phyloP scores from a whole-genome alignment of 768 basidiomycete genomes.

The Mrakia frigida region DNA sequence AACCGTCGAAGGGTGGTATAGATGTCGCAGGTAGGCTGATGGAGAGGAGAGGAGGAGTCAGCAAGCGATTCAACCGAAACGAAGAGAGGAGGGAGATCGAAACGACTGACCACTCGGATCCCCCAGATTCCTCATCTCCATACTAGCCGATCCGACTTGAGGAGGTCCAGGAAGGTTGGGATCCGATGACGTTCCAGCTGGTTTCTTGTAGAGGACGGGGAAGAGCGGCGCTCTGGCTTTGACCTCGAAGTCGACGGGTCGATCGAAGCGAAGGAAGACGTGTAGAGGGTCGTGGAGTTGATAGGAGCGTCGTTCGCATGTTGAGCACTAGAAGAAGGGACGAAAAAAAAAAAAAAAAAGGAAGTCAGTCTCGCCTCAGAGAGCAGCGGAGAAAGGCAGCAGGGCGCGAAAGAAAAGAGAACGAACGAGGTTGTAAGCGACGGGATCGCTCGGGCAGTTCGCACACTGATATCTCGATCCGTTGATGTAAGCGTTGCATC shows the following conservation, averaged over 20 bases:
- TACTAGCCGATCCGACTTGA: constrained; percentile 14
- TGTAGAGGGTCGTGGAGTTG: constrained; percentile 75
- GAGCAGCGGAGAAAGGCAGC: neutral
- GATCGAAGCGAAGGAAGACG: constrained; percentile 78
- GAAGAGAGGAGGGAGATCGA: constrained; percentile 11
- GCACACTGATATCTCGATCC: constrained; percentile 86
- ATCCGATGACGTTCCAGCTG: constrained; percentile 31
- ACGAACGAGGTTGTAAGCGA: constrained; percentile 67
- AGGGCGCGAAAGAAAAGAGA: neutral
- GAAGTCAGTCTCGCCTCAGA: constrained; percentile 13
- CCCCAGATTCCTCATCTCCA: constrained; percentile 14
- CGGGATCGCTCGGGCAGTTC: constrained; percentile 71
- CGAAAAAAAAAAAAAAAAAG: neutral
- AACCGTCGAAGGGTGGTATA: constrained; percentile 62
- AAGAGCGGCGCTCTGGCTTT: constrained; percentile 58
- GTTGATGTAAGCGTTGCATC: constrained; percentile 13
- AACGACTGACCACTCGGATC: constrained; percentile 29
- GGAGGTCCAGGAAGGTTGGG: constrained; percentile 35
- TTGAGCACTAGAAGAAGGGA: constrained; percentile 58
- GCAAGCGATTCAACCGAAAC: constrained; percentile 3
- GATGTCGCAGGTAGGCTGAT: constrained; percentile 58
- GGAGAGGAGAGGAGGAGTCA: neutral
- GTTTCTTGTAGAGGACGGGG: constrained; percentile 47
- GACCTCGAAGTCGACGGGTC: constrained; percentile 64
- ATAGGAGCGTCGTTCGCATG: constrained; percentile 74